Conservation (phyloP, 2,329 filamentous ascomycete genomes). For the Alternaria gaisen region DNA sequence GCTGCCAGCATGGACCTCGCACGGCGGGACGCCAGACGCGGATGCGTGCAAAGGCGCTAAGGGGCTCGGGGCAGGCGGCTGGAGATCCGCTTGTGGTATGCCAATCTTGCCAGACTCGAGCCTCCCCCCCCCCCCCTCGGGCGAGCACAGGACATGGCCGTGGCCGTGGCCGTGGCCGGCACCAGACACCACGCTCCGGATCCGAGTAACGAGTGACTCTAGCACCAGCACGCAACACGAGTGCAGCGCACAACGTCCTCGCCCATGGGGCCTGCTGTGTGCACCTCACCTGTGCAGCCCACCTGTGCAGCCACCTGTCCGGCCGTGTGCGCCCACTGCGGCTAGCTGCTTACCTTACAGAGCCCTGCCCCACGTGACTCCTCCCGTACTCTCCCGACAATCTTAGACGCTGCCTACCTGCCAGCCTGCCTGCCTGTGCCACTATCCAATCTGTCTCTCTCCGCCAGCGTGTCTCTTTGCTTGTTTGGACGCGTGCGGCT, state of each 20-base stretch:
- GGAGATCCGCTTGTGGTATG: conserved; percentile 14
- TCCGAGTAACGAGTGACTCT: not conserved
- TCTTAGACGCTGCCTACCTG: not conserved
- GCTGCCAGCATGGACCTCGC: conserved; percentile 1
- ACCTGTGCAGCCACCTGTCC: not conserved
- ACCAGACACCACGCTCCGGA: not conserved
- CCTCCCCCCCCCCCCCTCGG: not conserved
- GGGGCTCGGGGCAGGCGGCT: conserved; percentile 16
- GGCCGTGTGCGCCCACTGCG: conserved; percentile 7
- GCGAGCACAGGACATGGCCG: not conserved
- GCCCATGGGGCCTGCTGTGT: not conserved
- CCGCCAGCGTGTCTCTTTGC: conserved; percentile 5
- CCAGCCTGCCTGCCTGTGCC: not conserved
- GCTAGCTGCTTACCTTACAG: conserved; percentile 7
- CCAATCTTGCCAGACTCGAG: conserved; percentile 10
- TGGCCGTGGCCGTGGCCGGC: not conserved
- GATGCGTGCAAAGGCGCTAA: conserved; percentile 13
- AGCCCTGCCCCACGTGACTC: conserved; percentile 8
- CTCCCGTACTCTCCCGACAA: not conserved
- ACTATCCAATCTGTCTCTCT: not conserved
- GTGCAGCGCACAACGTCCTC: not conserved
- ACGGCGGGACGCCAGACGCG: conserved; percentile 19
- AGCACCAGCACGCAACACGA: not conserved
- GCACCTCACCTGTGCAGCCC: not conserved
- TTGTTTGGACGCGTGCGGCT: conserved; percentile 14